Conservation (phyloP, 2,329 filamentous ascomycete genomes). For the Monosporascus sp. region DNA sequence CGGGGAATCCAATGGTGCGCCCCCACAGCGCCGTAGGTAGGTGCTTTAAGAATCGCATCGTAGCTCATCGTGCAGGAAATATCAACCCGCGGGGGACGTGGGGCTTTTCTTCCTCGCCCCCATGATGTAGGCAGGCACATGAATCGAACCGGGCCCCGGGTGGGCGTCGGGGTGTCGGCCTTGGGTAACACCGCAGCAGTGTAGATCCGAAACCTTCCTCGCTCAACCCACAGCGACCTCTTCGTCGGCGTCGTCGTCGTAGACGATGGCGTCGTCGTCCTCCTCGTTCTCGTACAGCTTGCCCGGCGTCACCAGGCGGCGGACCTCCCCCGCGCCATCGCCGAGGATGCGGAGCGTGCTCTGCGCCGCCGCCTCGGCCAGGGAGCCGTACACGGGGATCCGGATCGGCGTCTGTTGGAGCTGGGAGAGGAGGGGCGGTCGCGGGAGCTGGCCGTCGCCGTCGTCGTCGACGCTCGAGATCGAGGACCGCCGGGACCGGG, state of each 20-base stretch:
- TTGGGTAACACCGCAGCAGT: neutral
- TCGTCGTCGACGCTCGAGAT: slow-evolving; percentile 21
- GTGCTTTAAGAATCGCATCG: too few relatives aligned
- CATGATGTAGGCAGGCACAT: too few relatives aligned
- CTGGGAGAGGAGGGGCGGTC: slow-evolving; percentile 4
- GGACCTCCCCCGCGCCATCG: slow-evolving; percentile 12
- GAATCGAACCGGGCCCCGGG: too few relatives aligned
- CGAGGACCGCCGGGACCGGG: neutral
- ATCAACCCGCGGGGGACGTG: too few relatives aligned
- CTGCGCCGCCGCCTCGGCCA: slow-evolving; percentile 25
- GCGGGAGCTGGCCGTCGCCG: slow-evolving; percentile 6
- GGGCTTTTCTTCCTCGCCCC: neutral
- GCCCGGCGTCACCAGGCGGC: slow-evolving; percentile 21
- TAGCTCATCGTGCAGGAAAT: too few relatives aligned
- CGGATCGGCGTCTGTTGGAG: slow-evolving; percentile 16
- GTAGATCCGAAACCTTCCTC: too few relatives aligned
- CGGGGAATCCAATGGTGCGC: too few relatives aligned
- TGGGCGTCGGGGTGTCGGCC: too few relatives aligned
- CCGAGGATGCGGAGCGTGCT: slow-evolving; percentile 17
- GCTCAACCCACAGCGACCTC: neutral
- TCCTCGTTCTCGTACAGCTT: slow-evolving; percentile 31
- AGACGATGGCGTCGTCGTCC: slow-evolving; percentile 29
- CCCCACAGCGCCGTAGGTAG: too few relatives aligned
- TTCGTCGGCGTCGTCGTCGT: slow-evolving; percentile 11
- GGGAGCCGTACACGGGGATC: slow-evolving; percentile 25